Evolutionary conservation across 768 basidiomycete genomes (phyloP), one percentile per base, ranked within the genome.

Genomic region (Amylocystis lapponica): DNA sequence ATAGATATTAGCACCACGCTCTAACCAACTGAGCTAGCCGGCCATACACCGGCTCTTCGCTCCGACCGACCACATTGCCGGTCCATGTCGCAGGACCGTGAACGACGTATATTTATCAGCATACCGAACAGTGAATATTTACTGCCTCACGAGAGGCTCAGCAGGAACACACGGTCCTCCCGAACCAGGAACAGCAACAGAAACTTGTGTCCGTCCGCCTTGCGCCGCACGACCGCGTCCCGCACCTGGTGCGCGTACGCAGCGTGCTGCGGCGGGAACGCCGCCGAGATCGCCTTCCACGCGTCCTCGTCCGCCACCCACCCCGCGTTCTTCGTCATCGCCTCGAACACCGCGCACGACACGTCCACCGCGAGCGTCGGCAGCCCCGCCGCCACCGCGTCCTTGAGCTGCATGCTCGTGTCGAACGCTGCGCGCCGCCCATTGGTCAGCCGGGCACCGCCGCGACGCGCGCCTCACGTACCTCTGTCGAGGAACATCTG

Each of bases 1-100:
- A 29, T n/a, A 31, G 5, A 25, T 76, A 81, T 83, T 85, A 86
- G 83, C 79, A 83, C 83, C 78, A 85, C 83, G 83, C 84, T 86
- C 84, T 86, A 86, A 86, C 84, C 85, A 86, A 70, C 85, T 87
- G 84, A 87, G 85, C 84, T 85, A 86, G 81, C 78, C 83, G 82
- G 83, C 83, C 83, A 42, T 52, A n/a, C n/a, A n/a, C n/a, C n/a
- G n/a, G n/a, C n/a, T n/a, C n/a, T n/a, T n/a, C n/a, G n/a, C n/a
- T n/a, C n/a, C n/a, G n/a, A n/a, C n/a, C n/a, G n/a, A n/a, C n/a
- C n/a, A n/a, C n/a, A n/a, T n/a, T n/a, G n/a, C n/a, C n/a, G n/a
- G n/a, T n/a, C n/a, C n/a, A 19, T 35, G 16, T 9, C 22, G 19
- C 20, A 38, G 37, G 27, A 30, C 31, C n/a, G n/a, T n/a, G n/a